Conservation (phyloP, 768 basidiomycete species). For the Pisolithus microcarpus region DNA sequence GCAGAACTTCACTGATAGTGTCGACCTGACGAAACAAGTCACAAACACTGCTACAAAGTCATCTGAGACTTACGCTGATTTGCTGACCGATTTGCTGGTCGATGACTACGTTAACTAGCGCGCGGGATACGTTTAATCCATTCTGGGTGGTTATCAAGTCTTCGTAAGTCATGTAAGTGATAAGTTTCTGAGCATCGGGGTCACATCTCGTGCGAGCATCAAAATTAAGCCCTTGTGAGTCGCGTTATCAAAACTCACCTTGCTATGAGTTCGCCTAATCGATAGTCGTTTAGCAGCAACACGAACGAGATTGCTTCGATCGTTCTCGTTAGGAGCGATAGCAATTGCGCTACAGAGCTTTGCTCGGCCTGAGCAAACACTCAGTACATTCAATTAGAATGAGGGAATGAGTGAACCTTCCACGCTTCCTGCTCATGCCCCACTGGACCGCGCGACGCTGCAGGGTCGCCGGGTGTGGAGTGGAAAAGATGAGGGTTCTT, state of each 20-base stretch:
- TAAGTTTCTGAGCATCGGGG: conserved; percentile 57
- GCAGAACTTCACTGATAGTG: conserved; percentile 90
- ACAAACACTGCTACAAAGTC: conserved; percentile 1
- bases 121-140: conserved; percentile 83
- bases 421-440: conserved; percentile 80
- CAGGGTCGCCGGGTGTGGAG: conserved; percentile 65
- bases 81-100: conserved; percentile 98
- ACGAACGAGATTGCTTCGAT: conserved; percentile 95
- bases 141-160: conserved; percentile 78
- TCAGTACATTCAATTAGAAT: conserved; percentile 5
- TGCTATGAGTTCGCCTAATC: conserved; percentile 74
- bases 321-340: conserved; percentile 68
- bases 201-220: conserved; percentile 51
- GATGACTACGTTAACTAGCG: conserved; percentile 90
- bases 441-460: conserved; percentile 45
- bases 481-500: conserved; percentile 84
- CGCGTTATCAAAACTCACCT: conserved; percentile 44
- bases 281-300: conserved; percentile 86
- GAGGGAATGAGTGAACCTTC: conserved; percentile 47
- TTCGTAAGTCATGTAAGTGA: conserved; percentile 72
- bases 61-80: conserved; percentile 60
- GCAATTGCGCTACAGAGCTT: conserved; percentile 70
- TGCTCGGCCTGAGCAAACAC: conserved; percentile 59
- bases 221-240: conserved; percentile 2
- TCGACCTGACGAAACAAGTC: conserved; percentile 60